Base-by-base conservation (phyloP, 306 rosid genomes). In the Hylodesmum podocarpum region DNA sequence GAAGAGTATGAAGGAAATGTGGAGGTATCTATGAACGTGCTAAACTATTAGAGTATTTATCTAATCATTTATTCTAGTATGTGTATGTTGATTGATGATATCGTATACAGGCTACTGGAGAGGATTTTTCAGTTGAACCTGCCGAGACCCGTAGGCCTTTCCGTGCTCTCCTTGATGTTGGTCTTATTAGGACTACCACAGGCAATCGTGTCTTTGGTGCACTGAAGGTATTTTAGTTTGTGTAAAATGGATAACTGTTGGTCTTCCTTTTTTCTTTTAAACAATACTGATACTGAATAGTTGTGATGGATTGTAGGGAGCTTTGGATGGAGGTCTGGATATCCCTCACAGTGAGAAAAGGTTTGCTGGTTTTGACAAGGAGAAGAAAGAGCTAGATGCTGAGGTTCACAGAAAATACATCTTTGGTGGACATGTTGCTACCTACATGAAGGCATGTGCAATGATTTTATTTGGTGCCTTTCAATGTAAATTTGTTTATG, bases 151-250 rank as follows among this genome's bases (percentile, higher is more conserved):
- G 97, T 82, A 88, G 97, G 82, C 97, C 97, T 8, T 92, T 92
- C 91, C 94, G 97, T 7, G 97, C 97, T 11, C 94, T 92, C 19
- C 96, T 92, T 14, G 97, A 92, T 76, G 97, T 88, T 72, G 97
- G 97, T 63, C 83, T 92, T 51, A 1, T 92, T 14, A 87, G 37
- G 81, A 92, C 97, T 0, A 92, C 97, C 15, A 92, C 97, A 3
- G 97, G 97, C 18, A 90, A 92, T 10, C 90, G 97, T 41, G 89
- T 92, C 6, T 92, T 92, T 36, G 97, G 96, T 87, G 96, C 97
- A 64, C 89, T 92, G n/a, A 92, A 87, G 88, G 86, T 88, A 51
- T 24, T 40, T 13, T 21, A 16, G 7, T 1, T 36, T 36, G 3
- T 34, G 5, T 2, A 1, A 7, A 11, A 14, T 2, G 33, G 51